Percentiles rank a stretch among this genome's conserved stretches.
These are phyloP conservation scores for Apophysomyces elegans DNA, from an alignment of 371 early-diverging fungal species.

Conservation along the genomic window DNA sequence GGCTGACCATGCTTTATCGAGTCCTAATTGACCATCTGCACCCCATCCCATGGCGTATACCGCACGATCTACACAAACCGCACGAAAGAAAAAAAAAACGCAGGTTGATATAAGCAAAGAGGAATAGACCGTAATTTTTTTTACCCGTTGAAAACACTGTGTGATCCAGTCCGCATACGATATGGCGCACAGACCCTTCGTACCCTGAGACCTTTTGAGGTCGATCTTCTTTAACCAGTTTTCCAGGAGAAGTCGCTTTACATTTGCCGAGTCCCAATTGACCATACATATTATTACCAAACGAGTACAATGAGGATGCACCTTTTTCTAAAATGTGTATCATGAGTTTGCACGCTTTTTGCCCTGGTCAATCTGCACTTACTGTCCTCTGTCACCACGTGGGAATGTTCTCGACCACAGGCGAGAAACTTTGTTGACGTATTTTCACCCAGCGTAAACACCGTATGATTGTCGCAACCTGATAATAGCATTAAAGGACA, in stretches of 20 bases:
- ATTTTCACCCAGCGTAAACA: not conserved
- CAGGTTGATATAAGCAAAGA: not conserved
- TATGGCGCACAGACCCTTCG: conserved; percentile 43
- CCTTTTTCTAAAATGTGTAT: not conserved
- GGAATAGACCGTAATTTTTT: too few relatives aligned
- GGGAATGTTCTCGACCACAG: conserved; percentile 69
- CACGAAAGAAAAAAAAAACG: not conserved
- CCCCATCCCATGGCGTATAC: conserved; percentile 84
- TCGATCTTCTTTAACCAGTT: conserved; percentile 22
- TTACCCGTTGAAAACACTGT: conserved; percentile 67
- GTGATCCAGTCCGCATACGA: conserved; percentile 79
- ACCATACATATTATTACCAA: conserved; percentile 75
- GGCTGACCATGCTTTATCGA: conserved; percentile 50
- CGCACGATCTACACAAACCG: conserved; percentile 19
- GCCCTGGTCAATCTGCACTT: not conserved
- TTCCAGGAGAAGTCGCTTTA: conserved; percentile 38
- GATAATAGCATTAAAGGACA: not conserved
- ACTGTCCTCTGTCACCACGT: conserved; percentile 38
- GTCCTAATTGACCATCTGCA: conserved; percentile 80
- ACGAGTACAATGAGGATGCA: conserved; percentile 47
- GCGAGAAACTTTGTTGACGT: conserved; percentile 34
- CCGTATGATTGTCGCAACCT: conserved; percentile 4
- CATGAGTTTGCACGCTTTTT: not conserved
- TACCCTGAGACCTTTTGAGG: conserved; percentile 26
- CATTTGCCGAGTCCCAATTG: conserved; percentile 63